A percentile compares a stretch with the other conserved stretches of the same genome.
These are phyloP conservation scores for Melaleuca alternifolia DNA, from an alignment of 345 rosid genomes.

Conservation along the genomic window DNA sequence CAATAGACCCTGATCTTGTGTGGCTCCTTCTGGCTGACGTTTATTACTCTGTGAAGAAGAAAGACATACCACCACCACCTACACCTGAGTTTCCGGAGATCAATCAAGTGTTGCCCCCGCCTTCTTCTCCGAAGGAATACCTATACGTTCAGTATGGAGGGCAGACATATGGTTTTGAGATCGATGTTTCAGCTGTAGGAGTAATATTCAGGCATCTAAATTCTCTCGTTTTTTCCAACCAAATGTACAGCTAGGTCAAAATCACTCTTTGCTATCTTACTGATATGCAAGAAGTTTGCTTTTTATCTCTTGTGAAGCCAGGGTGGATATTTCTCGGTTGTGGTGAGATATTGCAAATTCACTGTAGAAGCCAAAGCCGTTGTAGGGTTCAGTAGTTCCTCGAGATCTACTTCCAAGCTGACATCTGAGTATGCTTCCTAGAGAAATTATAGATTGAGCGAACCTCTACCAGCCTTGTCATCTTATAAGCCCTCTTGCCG, in stretches of 20 bases:
- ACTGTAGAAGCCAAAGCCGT: background rate
- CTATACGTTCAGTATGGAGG: constrained; percentile 72
- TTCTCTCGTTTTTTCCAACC: constrained; percentile 23
- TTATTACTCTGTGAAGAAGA: constrained; percentile 56
- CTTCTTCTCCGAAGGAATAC: constrained; percentile 33
- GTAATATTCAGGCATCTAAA: constrained; percentile 43
- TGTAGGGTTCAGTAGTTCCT: background rate
- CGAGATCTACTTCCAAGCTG: background rate
- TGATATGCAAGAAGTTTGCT: background rate
- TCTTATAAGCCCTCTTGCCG: background rate
- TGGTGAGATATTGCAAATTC: background rate
- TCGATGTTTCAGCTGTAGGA: constrained; percentile 50
- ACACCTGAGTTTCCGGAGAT: constrained; percentile 36
- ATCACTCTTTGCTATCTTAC: background rate
- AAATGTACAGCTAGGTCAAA: constrained; percentile 15
- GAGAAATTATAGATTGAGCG: background rate
- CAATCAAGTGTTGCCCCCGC: constrained; percentile 35
- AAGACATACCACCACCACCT: constrained; percentile 41
- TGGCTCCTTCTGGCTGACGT: constrained; percentile 90
- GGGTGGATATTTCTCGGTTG: background rate
- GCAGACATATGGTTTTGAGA: constrained; percentile 62
- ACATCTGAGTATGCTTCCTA: background rate
- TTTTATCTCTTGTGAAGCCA: background rate
- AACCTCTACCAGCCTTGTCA: background rate
- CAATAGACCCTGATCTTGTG: constrained; percentile 76